These are phyloP conservation scores for Penicillium sp. DNA, from an alignment of 2,329 filamentous ascomycete species.

Conservation along the genomic window DNA sequence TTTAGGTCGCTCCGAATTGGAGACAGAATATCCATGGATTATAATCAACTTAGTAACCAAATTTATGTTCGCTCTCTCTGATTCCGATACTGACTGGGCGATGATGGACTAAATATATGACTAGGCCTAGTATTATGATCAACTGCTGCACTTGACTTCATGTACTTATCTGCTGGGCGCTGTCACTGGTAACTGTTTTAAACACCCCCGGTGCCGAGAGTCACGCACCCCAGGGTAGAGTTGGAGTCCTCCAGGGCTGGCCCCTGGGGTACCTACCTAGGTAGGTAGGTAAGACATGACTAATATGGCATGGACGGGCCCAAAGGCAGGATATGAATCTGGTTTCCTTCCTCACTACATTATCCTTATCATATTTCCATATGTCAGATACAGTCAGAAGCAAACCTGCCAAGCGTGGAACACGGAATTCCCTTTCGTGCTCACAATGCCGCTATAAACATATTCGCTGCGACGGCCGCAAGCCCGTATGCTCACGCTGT, in stretches of 20 bases:
- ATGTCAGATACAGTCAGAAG: background rate
- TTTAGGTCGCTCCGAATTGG: background rate
- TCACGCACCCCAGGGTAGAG: too few species aligned
- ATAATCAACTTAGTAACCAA: background rate
- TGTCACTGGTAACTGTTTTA: too few species aligned
- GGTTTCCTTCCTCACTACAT: background rate
- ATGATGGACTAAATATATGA: background rate
- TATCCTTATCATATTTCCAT: background rate
- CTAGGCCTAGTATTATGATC: background rate
- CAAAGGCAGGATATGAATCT: background rate
- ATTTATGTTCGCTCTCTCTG: background rate
- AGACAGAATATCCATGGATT: background rate
- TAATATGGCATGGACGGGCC: background rate
- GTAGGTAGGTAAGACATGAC: background rate
- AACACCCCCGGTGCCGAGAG: too few species aligned
- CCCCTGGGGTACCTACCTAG: too few species aligned
- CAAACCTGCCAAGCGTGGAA: background rate
- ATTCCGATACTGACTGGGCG: background rate
- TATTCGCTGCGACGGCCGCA: slow-evolving; percentile 46
- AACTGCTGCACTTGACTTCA: background rate
- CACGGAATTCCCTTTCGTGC: slow-evolving; percentile 14
- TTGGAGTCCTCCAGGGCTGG: too few species aligned
- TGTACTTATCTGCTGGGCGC: too few species aligned
- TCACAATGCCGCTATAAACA: slow-evolving; percentile 34
- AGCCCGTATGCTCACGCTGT: slow-evolving; percentile 44